Evolutionary conservation across 257 asterid genomes (phyloP).

Genomic region (Fraxinus quadrangulata): DNA sequence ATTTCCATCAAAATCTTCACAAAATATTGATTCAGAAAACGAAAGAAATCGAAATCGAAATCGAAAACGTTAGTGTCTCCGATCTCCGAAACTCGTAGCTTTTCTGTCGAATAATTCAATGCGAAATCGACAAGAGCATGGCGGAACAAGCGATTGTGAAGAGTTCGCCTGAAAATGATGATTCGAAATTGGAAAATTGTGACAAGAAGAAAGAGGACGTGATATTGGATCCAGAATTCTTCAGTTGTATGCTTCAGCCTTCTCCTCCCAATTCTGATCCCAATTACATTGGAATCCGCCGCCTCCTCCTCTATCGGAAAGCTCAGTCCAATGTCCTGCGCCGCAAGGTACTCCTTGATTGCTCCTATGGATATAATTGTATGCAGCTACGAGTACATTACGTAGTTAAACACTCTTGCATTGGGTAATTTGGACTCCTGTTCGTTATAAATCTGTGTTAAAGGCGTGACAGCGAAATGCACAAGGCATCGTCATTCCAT

Average conservation of each 20-base stretch:
- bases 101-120: too few relatives aligned
- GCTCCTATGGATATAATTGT: too few relatives aligned
- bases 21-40: too few relatives aligned
- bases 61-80: too few relatives aligned
- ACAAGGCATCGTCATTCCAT: too few relatives aligned
- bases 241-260: slow-evolving; percentile 92
- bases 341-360: slow-evolving; percentile 60
- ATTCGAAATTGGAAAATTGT: slow-evolving; percentile 33
- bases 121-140: slow-evolving; percentile 30
- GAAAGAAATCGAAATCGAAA: too few relatives aligned
- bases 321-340: slow-evolving; percentile 70
- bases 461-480: too few relatives aligned
- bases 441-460: background rate
- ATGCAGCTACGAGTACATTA: too few relatives aligned
- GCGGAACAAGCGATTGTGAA: slow-evolving; percentile 48
- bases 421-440: too few relatives aligned
- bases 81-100: too few relatives aligned
- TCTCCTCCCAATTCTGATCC: slow-evolving; percentile 73
- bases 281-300: slow-evolving; percentile 81
- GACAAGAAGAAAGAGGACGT: slow-evolving; percentile 35
- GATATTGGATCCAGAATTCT: slow-evolving; percentile 67
- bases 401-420: too few relatives aligned
- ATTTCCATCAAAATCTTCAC: too few relatives aligned
- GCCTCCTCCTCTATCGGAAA: slow-evolving; percentile 80
- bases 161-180: slow-evolving; percentile 36